Base-by-base conservation (phyloP, 495 filamentous ascomycete species). In the Cudoniella acicularis region DNA sequence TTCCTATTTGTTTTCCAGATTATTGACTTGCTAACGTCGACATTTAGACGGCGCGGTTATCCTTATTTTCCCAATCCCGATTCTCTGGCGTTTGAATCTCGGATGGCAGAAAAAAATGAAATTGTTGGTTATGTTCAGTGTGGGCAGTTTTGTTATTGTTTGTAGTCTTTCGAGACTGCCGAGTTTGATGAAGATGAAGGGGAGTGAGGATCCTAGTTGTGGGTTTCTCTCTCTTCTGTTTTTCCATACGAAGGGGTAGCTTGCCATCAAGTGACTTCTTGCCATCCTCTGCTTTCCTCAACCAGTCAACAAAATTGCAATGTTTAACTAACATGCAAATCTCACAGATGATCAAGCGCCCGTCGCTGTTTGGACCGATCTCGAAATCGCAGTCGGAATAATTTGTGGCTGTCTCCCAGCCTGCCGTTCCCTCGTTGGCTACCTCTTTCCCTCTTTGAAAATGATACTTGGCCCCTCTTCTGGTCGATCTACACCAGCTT, bases 311-410 rank as follows among this genome's bases (percentile, higher is more conserved):
- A n/a, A n/a, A n/a, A n/a, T n/a, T n/a, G n/a, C n/a, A n/a, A n/a
- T n/a, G n/a, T n/a, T n/a, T n/a, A n/a, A 36, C 30, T 36, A 36
- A 36, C 13, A 36, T 13, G n/a, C n/a, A n/a, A n/a, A 6, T 36
- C 30, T 36, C 30, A 2, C 18, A 57, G 55, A 50, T 36, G 59
- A 55, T 53, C 40, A 51, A 54, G 52, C 57, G 18, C 25, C 49
- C 1, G 52, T 59, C 3, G 51, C 53, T 18, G 42, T 57, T 47
- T 71, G 67, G 67, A 67, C 62, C 8, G 62, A 62, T 25, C 49
- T 72, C 17, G 70, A 72, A 47, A 64, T 62, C 56, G 61, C 61
- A 60, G 57, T 70, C 36, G 68, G 67, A n/a, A 64, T 72, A 20
- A 72, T 72, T 20, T 64, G 68, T 48, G 67, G 66, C 20, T 70